A percentile compares a stretch with the other conserved stretches of the same genome.
Conservation (phyloP, 2,329 filamentous ascomycete genomes). For the Xylaria sp. region DNA sequence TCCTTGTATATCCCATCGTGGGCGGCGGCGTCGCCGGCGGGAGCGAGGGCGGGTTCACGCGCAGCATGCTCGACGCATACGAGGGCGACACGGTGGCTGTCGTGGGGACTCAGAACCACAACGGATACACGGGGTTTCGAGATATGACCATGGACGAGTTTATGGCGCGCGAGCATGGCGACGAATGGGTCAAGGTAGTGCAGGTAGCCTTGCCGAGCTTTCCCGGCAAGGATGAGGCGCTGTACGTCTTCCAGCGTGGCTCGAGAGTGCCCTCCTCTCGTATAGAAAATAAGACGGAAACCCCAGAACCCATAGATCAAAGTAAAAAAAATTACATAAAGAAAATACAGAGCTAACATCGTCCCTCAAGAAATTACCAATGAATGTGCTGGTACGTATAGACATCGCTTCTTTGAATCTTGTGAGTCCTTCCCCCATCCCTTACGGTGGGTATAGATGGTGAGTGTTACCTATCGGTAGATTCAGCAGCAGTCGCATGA, state of each 20-base stretch:
- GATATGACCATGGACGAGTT: constrained; percentile 73
- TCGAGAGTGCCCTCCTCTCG: constrained; percentile 49
- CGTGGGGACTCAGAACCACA: constrained; percentile 78
- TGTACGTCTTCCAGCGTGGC: constrained; percentile 73
- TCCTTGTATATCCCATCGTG: constrained; percentile 80
- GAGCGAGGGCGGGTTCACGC: constrained; percentile 72
- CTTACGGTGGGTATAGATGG: background rate
- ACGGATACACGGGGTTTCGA: constrained; percentile 78
- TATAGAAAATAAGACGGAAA: background rate
- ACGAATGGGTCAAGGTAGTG: constrained; percentile 67
- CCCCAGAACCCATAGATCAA: background rate
- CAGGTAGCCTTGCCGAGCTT: constrained; percentile 79
- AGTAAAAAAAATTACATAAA: constrained; percentile 24
- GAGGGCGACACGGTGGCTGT: constrained; percentile 73
- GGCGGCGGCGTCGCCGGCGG: constrained; percentile 72
- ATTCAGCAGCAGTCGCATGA: background rate
- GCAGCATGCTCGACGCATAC: constrained; percentile 69
- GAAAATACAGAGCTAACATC: constrained; percentile 15
- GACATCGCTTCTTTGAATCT: background rate
- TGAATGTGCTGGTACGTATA: background rate
- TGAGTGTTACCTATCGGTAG: too few species aligned
- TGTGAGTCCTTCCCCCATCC: background rate
- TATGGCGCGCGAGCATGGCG: constrained; percentile 62
- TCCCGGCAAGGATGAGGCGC: constrained; percentile 79
- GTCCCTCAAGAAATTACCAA: background rate